A percentile compares a stretch with the other conserved stretches of the same genome.
phyloP scores from a whole-genome alignment of 2,329 filamentous ascomycete genomes.

The Rhynchosporium secalis region DNA sequence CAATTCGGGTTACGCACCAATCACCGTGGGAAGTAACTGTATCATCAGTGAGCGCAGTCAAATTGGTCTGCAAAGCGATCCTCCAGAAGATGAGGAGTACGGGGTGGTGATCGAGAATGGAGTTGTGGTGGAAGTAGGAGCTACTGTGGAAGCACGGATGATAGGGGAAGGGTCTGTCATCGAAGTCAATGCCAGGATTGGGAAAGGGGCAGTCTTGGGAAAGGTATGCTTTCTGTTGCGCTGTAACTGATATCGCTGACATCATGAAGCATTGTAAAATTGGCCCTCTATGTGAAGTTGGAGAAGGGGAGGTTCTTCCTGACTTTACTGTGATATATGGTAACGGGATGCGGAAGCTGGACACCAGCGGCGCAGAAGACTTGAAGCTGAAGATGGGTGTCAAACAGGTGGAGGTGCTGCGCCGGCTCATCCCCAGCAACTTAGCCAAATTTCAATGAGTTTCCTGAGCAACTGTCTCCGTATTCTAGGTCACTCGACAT shows the following conservation, averaged over 20 bases:
- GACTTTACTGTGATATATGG: slow-evolving; percentile 72
- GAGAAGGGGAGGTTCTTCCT: slow-evolving; percentile 57
- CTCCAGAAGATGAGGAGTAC: slow-evolving; percentile 26
- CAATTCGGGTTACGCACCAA: slow-evolving; percentile 74
- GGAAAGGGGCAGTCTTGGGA: slow-evolving; percentile 61
- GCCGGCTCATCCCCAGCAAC: slow-evolving; percentile 66
- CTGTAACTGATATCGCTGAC: slow-evolving; percentile 9
- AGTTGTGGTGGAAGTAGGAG: slow-evolving; percentile 61
- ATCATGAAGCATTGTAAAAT: slow-evolving; percentile 66
- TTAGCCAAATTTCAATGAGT: slow-evolving; percentile 39
- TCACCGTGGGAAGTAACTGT: slow-evolving; percentile 78
- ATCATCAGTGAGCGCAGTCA: slow-evolving; percentile 73
- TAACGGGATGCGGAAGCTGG: slow-evolving; percentile 56
- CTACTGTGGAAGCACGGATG: slow-evolving; percentile 55
- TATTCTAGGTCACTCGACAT: not conserved
- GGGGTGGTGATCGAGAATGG: slow-evolving; percentile 58
- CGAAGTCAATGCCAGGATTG: slow-evolving; percentile 60
- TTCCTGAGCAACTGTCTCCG: not conserved
- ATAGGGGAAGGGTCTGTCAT: slow-evolving; percentile 57
- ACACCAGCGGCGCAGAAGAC: slow-evolving; percentile 61
- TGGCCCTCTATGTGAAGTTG: slow-evolving; percentile 61
- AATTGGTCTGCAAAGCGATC: slow-evolving; percentile 50
- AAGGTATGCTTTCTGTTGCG: slow-evolving; percentile 48
- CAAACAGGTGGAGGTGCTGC: slow-evolving; percentile 67
- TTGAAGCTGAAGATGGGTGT: slow-evolving; percentile 63